A percentile compares a stretch with the other conserved stretches of the same genome.
These are phyloP conservation scores for Keithomyces neogunnii DNA, from an alignment of 2,329 filamentous ascomycete genomes.

Conservation along the genomic window DNA sequence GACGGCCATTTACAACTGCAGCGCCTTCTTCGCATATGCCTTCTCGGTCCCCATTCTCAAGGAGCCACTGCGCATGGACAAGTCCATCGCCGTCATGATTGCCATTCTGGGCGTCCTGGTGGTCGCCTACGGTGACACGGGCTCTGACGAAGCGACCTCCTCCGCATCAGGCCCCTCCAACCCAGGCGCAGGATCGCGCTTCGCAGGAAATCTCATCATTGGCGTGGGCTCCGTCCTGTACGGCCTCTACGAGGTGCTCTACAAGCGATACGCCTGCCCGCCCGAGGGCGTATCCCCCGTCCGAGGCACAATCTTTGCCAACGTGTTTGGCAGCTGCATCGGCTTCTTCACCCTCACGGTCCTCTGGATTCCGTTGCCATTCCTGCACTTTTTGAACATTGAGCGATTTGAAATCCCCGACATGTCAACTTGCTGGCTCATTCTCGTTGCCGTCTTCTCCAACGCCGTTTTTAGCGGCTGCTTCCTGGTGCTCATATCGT, in stretches of 20 bases:
- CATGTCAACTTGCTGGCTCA: conserved; percentile 69
- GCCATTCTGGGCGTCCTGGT: conserved; percentile 85
- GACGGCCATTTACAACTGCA: conserved; percentile 98
- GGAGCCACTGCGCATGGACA: conserved; percentile 76
- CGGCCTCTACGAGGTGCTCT: conserved; percentile 93
- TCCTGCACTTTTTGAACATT: conserved; percentile 69
- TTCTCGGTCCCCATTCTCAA: conserved; percentile 87
- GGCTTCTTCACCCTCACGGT: conserved; percentile 78
- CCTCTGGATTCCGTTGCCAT: conserved; percentile 83
- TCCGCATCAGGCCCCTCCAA: background rate
- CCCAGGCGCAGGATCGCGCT: conserved; percentile 48
- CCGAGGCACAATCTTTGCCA: conserved; percentile 95
- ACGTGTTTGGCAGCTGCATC: conserved; percentile 81
- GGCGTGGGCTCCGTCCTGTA: conserved; percentile 86
- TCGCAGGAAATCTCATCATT: conserved; percentile 85
- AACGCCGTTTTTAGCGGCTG: conserved; percentile 91
- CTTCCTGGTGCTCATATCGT: conserved; percentile 84
- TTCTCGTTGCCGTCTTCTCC: conserved; percentile 70
- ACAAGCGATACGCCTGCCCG: conserved; percentile 88
- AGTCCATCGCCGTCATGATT: conserved; percentile 76
- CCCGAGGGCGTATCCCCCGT: conserved; percentile 76
- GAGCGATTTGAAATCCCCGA: conserved; percentile 78
- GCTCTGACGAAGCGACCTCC: conserved; percentile 24
- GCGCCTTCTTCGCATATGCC: conserved; percentile 95
- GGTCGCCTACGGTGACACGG: conserved; percentile 85